Base-by-base conservation (phyloP, 2,329 filamentous ascomycete genomes). In the Calonectria montana region DNA sequence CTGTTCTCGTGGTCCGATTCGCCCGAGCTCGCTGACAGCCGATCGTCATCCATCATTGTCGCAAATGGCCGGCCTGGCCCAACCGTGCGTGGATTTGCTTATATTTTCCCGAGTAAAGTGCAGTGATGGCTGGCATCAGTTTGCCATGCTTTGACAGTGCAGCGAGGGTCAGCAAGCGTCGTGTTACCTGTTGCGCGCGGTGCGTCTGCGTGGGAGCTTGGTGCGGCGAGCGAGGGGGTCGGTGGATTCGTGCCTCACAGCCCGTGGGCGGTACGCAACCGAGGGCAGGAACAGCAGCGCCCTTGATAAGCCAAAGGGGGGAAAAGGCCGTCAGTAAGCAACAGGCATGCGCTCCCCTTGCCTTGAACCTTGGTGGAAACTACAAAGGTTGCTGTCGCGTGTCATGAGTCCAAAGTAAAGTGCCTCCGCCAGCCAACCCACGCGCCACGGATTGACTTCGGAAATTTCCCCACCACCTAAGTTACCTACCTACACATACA, bases 1-100 rank as follows among this genome's bases (percentile, higher is more conserved):
- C 75, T 77, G 47, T 81, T 80, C 29, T 80, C 81, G 70, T 80
- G 80, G 55, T 84, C 83, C 10, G 82, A 78, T 50, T 78, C 76
- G 53, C 23, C 74, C 29, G 76, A 77, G 61, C 76, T 78, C 59
- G 73, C 72, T 35, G 76, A 78, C 63, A 78, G n/a, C 10, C 76
- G 72, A 57, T 78, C 76, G n/a, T 78, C 76, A 53, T 78, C 76
- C 48, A 69, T 69, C 27, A 35, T 67, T 55, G 67, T 73, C 67
- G 70, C 70, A 70, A 65, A 57, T 64, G 27, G 48, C 55, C 37
- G 63, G 25, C 27, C 67, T 66, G 37, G 27, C 55, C 47, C 43
- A 35, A 53, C 59, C 47, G 9, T 31, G 39, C 18, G 18, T 47
- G 29, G 45, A 64, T 37, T 71, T 48, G 39, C n/a, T 31, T 62